phyloP scores from a whole-genome alignment of 805 yeast genomes.

The Metschnikowia henanensis region DNA sequence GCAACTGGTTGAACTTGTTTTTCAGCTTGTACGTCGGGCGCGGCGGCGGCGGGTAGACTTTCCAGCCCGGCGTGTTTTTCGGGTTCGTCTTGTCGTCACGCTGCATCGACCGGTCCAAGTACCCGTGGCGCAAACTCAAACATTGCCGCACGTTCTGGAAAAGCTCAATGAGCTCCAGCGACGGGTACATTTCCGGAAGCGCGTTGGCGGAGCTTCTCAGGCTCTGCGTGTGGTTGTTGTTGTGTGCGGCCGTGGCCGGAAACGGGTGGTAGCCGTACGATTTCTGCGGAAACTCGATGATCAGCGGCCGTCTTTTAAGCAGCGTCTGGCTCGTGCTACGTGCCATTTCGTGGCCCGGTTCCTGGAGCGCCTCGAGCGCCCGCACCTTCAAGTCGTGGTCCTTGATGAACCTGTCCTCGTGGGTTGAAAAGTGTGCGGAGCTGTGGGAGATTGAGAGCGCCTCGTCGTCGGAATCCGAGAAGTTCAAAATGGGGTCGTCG shows the following conservation, averaged over 20 bases:
- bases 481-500: constrained; percentile 11
- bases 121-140: constrained; percentile 72
- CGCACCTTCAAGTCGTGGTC: constrained; percentile 68
- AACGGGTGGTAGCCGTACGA: constrained; percentile 19
- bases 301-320: constrained; percentile 34
- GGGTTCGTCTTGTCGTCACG: constrained; percentile 72
- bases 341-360: constrained; percentile 12
- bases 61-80: constrained; percentile 72
- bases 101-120: constrained; percentile 72
- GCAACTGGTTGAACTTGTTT: constrained; percentile 49
- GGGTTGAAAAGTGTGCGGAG: constrained; percentile 60
- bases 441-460: constrained; percentile 30
- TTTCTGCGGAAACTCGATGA: constrained; percentile 38
- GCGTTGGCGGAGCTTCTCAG: constrained; percentile 19
- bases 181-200: constrained; percentile 54
- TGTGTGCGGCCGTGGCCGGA: constrained; percentile 21
- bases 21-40: constrained; percentile 76
- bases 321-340: constrained; percentile 33
- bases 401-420: constrained; percentile 61
- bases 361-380: constrained; percentile 51
- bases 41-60: constrained; percentile 91
- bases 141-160: constrained; percentile 64
- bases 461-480: constrained; percentile 27
- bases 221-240: constrained; percentile 18
- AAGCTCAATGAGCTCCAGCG: constrained; percentile 65